A percentile compares a stretch with the other conserved stretches of the same genome.
Evolutionary conservation across 768 basidiomycete species (phyloP).

Genomic region (Tylopilus sp.): DNA sequence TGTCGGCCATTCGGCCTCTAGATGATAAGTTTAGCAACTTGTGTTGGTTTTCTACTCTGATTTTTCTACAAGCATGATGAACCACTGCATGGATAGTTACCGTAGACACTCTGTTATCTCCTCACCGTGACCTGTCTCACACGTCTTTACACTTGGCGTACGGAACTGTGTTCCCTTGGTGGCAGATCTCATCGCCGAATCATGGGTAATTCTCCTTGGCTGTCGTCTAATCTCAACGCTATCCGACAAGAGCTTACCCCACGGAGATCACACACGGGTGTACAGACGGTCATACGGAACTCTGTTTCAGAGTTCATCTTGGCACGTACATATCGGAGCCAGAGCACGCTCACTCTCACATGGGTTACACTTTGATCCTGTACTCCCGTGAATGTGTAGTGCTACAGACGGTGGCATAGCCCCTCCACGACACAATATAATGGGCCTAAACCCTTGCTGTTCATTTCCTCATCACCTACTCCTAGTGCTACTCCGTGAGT

Average conservation of each 20-base stretch:
- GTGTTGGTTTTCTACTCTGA: too few species aligned
- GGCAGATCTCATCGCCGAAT: neutral
- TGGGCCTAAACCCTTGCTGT: neutral
- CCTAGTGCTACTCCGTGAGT: slow-evolving; percentile 1
- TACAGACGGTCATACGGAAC: neutral
- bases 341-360: neutral
- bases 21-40: too few species aligned
- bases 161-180: too few species aligned
- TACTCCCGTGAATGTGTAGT: neutral
- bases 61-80: too few species aligned
- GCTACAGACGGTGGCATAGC: neutral
- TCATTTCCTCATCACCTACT: neutral
- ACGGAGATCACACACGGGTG: neutral
- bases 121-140: too few species aligned
- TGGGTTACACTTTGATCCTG: neutral
- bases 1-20: too few species aligned
- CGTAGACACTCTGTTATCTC: too few species aligned
- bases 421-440: slow-evolving; percentile 2
- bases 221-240: neutral
- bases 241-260: neutral
- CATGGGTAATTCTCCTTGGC: neutral
- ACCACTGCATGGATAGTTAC: too few species aligned
- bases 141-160: too few species aligned
- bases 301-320: neutral
- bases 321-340: neutral